Evolutionary conservation across 139 green algal genomes (phyloP), one percentile per base, ranked within the genome.

Genomic region (Zygnema cylindricum): DNA sequence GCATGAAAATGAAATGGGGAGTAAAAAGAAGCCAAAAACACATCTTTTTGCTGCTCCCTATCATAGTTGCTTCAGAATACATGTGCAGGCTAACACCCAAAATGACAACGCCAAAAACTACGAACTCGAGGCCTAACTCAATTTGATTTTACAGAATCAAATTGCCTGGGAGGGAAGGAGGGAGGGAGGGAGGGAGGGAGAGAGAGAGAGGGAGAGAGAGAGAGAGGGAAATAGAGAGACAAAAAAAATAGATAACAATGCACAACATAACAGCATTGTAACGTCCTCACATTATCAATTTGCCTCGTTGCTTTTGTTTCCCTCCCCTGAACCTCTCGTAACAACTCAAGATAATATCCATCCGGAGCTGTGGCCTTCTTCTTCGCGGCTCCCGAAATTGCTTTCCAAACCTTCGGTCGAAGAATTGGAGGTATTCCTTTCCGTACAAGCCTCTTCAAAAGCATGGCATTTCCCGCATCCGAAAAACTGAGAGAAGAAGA

Each of bases 261-360:
- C n/a, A n/a, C n/a, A n/a, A n/a, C n/a, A n/a, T n/a, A n/a, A n/a
- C n/a, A n/a, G n/a, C n/a, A n/a, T n/a, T n/a, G n/a, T n/a, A n/a
- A n/a, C n/a, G 42, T 7, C 36, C 85, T 57, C n/a, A 89, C 85
- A 49, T 89, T 85, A 35, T 91, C 86, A 39, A 91, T 91, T 78
- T 91, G 86, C 39, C 32, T 41, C 0, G 86, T 91, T 49, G 42
- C n/a, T 23, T 49, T 41, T 2, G 79, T 90, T 42, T 91, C 86
- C 22, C 73, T 90, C 1, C 71, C 86, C 25, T 55, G 23, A 0
- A 90, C 69, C 81, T 83, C 40, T 55, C 36, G 41, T 57, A 91
- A 32, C 16, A 91, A 69, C 16, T 76, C 36, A 1, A 25, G 7
- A n/a, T 91, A 91, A 33, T 91, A 91, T 21, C n/a, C 82, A 25